Evolutionary conservation across 2,329 filamentous ascomycete genomes (phyloP).

Genomic region (Cladosporium sp.): DNA sequence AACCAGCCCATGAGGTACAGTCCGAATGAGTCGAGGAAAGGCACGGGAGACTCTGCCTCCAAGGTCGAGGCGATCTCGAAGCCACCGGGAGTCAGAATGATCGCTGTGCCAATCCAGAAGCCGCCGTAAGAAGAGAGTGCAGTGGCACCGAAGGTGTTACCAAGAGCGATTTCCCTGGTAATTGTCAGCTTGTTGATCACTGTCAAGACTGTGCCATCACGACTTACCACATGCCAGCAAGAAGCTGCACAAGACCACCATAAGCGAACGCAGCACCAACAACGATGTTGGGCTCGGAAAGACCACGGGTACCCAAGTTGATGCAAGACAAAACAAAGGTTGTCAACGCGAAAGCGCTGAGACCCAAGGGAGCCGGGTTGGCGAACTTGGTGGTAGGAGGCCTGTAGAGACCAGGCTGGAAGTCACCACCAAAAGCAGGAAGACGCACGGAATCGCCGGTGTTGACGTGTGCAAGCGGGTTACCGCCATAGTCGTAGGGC

Average conservation of each 20-base stretch:
- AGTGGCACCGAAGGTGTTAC: constrained; percentile 62
- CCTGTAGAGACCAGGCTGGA: constrained; percentile 49
- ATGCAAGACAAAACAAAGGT: constrained; percentile 57
- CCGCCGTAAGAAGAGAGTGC: constrained; percentile 59
- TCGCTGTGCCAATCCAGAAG: constrained; percentile 59
- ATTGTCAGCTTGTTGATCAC: not conserved
- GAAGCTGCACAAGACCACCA: constrained; percentile 48
- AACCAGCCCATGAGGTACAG: constrained; percentile 59
- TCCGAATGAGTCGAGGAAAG: constrained; percentile 52
- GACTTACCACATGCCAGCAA: constrained; percentile 48
- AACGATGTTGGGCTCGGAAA: constrained; percentile 43
- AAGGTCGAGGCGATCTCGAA: constrained; percentile 48
- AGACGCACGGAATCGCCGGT: constrained; percentile 48
- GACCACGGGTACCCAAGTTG: constrained; percentile 43
- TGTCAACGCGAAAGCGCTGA: constrained; percentile 62
- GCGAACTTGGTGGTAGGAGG: constrained; percentile 42
- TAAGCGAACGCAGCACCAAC: constrained; percentile 48
- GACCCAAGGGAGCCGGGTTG: constrained; percentile 58
- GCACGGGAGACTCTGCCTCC: constrained; percentile 29
- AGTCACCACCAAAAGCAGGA: constrained; percentile 49
- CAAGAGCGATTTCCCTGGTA: constrained; percentile 50
- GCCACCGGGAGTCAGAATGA: constrained; percentile 53
- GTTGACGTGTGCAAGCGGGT: constrained; percentile 48
- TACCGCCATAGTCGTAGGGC: constrained; percentile 49
- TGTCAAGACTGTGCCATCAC: not conserved